Evolutionary conservation across 148 eudicot genomes (phyloP).

Genomic region (Dianthus caryophyllus): DNA sequence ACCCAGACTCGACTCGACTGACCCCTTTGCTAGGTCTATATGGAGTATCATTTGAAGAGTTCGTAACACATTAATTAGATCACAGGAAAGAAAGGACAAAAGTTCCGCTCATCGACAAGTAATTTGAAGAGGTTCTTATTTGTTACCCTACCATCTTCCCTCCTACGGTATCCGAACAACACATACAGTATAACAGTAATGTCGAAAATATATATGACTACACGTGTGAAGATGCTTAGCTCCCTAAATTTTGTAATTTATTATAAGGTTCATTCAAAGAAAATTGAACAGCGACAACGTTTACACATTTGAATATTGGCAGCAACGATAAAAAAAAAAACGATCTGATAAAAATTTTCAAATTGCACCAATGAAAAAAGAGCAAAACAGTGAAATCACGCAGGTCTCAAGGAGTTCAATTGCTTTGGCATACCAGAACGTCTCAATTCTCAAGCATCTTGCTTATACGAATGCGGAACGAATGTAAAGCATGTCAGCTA

Average conservation of each 20-base stretch:
- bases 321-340: neutral
- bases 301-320: neutral
- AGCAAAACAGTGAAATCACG: neutral
- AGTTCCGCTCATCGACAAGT: no score
- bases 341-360: neutral
- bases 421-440: neutral
- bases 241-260: neutral
- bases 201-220: neutral
- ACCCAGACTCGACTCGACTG: no score
- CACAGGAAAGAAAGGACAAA: no score
- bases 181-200: neutral
- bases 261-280: neutral
- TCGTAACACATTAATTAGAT: neutral
- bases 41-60: no score
- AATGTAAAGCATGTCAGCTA: neutral
- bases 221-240: neutral
- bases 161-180: neutral
- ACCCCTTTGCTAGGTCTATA: no score
- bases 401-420: neutral
- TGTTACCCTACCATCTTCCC: no score
- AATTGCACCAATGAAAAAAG: neutral
- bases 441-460: neutral
- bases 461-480: neutral
- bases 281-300: neutral
- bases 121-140: no score